A percentile compares a stretch with the other conserved stretches of the same genome.
phyloP scores from a whole-genome alignment of 345 rosid genomes.

The Atalantia buxifolia region DNA sequence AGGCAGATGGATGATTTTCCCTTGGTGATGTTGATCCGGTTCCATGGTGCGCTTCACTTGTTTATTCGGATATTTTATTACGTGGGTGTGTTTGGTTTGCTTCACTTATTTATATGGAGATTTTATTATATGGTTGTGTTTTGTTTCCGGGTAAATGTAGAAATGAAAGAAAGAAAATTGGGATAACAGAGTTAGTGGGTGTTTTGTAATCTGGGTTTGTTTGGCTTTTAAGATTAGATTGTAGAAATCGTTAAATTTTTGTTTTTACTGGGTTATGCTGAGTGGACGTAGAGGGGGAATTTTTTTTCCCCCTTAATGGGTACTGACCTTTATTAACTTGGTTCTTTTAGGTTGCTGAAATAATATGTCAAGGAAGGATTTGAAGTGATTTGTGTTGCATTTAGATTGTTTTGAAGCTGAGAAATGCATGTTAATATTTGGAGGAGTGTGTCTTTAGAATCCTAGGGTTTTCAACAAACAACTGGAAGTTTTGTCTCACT shows the following conservation, averaged over 20 bases:
- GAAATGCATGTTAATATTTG: not conserved
- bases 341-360: not conserved
- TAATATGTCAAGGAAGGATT: not conserved
- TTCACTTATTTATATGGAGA: no score
- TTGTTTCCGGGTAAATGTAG: not conserved
- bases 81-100: conserved; percentile 8
- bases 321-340: not conserved
- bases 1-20: conserved; percentile 49
- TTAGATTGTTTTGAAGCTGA: not conserved
- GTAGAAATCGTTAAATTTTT: not conserved
- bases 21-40: conserved; percentile 38
- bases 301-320: not conserved
- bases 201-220: not conserved
- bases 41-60: conserved; percentile 57
- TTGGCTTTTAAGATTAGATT: not conserved
- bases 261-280: not conserved
- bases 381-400: not conserved
- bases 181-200: not conserved
- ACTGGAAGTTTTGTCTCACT: not conserved
- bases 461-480: not conserved
- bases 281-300: not conserved
- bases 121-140: no score
- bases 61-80: not conserved
- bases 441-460: not conserved
- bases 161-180: not conserved